Percentiles rank a stretch among this genome's conserved stretches.
These are phyloP conservation scores for Laguncularia racemosa DNA, from an alignment of 345 rosid species.

Conservation along the genomic window DNA sequence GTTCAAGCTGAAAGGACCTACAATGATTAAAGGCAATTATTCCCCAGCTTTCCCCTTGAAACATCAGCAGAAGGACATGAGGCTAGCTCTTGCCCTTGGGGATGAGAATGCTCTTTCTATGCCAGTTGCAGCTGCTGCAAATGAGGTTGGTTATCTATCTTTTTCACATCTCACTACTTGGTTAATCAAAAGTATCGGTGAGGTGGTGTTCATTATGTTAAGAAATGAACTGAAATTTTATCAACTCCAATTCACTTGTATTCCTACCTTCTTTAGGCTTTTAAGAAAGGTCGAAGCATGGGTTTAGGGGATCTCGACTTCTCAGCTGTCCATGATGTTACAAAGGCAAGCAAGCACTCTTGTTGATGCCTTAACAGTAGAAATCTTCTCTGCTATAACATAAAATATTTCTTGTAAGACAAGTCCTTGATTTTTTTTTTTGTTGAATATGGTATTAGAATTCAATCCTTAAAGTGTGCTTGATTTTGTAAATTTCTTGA, in stretches of 20 bases:
- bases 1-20: conserved; percentile 81
- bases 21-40: conserved; percentile 56
- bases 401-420: no score
- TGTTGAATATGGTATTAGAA: no score
- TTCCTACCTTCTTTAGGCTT: conserved; percentile 37
- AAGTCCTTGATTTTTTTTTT: no score
- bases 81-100: conserved; percentile 95
- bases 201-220: background rate
- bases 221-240: no score
- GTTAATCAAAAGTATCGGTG: background rate
- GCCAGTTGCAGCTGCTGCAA: conserved; percentile 93
- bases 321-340: conserved; percentile 73
- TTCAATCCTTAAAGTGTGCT: no score
- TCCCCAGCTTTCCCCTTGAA: conserved; percentile 82
- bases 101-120: conserved; percentile 81
- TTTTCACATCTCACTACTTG: background rate
- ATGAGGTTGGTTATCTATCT: conserved; percentile 45
- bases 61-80: conserved; percentile 93
- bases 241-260: background rate
- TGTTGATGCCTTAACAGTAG: background rate
- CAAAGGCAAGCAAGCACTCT: conserved; percentile 37
- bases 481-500: no score
- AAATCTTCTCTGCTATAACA: no score
- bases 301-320: conserved; percentile 83
- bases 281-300: conserved; percentile 87